A percentile compares a stretch with the other conserved stretches of the same genome.
These are phyloP conservation scores for Lepiota venenata DNA, from an alignment of 768 basidiomycete species.

Conservation along the genomic window DNA sequence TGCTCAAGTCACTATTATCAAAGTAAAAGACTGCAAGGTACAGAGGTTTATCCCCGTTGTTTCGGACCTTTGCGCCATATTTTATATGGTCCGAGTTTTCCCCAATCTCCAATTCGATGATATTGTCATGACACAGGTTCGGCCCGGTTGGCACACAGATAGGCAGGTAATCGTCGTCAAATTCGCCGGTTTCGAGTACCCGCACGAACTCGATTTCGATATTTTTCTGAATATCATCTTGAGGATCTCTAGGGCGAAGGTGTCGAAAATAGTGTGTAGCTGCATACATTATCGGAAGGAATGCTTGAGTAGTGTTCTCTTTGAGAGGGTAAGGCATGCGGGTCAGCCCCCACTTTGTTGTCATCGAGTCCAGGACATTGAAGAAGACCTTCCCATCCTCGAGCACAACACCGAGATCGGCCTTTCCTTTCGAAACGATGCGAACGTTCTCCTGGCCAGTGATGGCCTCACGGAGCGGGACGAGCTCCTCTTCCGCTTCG, in stretches of 20 bases:
- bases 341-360: slow-evolving; percentile 17
- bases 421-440: slow-evolving; percentile 16
- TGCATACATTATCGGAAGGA: slow-evolving; percentile 18
- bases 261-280: slow-evolving; percentile 26
- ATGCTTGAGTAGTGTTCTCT: slow-evolving; percentile 4
- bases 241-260: slow-evolving; percentile 17
- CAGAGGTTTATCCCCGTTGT: too few species aligned
- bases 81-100: too few species aligned
- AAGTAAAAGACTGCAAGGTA: too few species aligned
- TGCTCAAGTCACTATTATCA: slow-evolving; percentile 28
- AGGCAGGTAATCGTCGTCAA: too few species aligned
- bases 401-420: slow-evolving; percentile 17
- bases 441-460: slow-evolving; percentile 6
- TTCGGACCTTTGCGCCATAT: too few species aligned
- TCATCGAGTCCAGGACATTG: slow-evolving; percentile 18
- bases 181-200: slow-evolving; percentile 17
- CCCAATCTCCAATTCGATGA: slow-evolving; percentile 19
- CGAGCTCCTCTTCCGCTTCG: slow-evolving; percentile 21
- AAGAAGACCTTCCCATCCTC: slow-evolving; percentile 18
- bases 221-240: slow-evolving; percentile 19
- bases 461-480: slow-evolving; percentile 17
- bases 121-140: slow-evolving; percentile 25
- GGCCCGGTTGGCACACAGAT: slow-evolving; percentile 18
- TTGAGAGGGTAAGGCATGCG: slow-evolving; percentile 16
- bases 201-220: slow-evolving; percentile 25